Evolutionary conservation across 202 grass and related monocot genomes (phyloP).

Genomic region (Eragrostis tef): DNA sequence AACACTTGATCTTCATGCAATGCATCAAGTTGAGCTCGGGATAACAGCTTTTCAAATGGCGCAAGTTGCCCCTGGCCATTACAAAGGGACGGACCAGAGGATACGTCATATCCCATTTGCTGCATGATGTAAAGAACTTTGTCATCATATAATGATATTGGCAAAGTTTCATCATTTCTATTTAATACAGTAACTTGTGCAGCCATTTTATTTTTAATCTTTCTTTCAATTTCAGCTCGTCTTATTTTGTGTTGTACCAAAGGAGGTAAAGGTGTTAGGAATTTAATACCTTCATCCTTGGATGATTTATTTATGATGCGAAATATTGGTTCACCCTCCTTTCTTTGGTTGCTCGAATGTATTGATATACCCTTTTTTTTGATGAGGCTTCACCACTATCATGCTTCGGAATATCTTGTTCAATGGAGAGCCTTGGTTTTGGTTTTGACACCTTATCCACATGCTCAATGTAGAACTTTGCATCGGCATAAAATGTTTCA

Average conservation of each 20-base stretch:
- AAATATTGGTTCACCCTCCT: background rate
- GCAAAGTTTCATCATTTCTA: background rate
- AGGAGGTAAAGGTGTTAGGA: background rate
- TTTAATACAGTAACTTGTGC: background rate
- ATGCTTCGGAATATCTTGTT: background rate
- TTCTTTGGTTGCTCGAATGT: background rate
- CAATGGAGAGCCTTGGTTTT: background rate
- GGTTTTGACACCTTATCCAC: background rate
- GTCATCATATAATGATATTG: slow-evolving; percentile 11
- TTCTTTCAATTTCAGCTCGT: background rate
- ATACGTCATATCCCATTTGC: slow-evolving; percentile 9
- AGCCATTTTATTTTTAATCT: background rate
- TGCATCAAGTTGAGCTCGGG: background rate
- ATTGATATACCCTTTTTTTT: background rate
- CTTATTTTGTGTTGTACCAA: slow-evolving; percentile 23
- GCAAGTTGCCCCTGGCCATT: background rate
- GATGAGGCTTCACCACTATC: background rate
- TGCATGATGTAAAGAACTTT: slow-evolving; percentile 31
- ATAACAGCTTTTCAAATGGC: background rate
- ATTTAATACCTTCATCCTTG: background rate
- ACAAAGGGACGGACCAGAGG: background rate
- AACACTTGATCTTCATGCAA: background rate
- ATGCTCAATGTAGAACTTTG: background rate
- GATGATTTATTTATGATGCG: background rate
- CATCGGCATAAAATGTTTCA: background rate